A percentile compares a stretch with the other conserved stretches of the same genome.
Evolutionary conservation across 164 flowering plant species (phyloP).

Genomic region (Platanus orientalis): DNA sequence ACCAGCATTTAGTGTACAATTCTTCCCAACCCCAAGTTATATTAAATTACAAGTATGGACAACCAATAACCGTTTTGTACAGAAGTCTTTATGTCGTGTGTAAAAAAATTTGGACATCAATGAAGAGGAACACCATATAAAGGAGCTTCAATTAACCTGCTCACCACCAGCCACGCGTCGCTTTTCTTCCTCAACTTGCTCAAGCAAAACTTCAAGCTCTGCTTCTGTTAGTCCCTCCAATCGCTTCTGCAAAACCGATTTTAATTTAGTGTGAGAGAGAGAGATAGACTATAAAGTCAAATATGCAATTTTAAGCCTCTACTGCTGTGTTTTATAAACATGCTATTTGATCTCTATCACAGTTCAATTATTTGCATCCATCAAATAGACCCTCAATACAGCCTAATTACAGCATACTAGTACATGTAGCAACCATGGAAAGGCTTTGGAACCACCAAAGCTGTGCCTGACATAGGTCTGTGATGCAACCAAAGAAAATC

Average conservation of each 20-base stretch:
- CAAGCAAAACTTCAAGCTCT: slow-evolving; percentile 72
- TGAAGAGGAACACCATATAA: not conserved
- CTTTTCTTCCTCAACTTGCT: slow-evolving; percentile 92
- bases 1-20: no score
- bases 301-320: not conserved
- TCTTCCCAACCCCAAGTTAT: no score
- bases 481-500: no score
- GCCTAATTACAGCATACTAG: not conserved
- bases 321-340: no score
- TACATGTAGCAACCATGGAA: no score
- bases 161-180: slow-evolving; percentile 40
- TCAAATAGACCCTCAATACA: not conserved
- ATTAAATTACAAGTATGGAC: no score
- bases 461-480: no score
- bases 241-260: slow-evolving; percentile 55
- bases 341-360: no score
- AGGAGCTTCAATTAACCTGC: slow-evolving; percentile 30
- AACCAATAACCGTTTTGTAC: no score
- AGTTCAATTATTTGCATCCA: not conserved
- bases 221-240: slow-evolving; percentile 84
- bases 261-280: not conserved
- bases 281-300: not conserved
- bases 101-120: no score
- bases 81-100: no score
- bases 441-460: no score